Base-by-base conservation (phyloP, 306 rosid species). In the Purshia tridentata region DNA sequence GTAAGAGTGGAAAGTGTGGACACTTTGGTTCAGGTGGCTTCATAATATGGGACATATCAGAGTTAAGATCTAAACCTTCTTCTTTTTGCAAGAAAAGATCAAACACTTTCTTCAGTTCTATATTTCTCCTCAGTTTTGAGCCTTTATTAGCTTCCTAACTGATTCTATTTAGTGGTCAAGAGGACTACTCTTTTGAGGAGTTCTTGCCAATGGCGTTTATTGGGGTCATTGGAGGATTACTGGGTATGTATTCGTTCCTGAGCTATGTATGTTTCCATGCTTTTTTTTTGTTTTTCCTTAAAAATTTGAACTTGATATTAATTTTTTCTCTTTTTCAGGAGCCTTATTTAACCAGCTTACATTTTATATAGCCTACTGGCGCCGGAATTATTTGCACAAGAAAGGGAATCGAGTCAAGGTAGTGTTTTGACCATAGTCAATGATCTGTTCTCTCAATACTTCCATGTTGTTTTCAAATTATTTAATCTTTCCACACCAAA, bases 11-110 rank as follows among this genome's bases (percentile, higher is more conserved):
- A 61, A 91, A 83, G 35, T 94, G 97, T 81, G 99, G 99, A 56
- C 97, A 91, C 84, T 94, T 94, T 82, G 99, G 99, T 66, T 88
- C 96, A 2, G 99, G 99, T 42, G 99, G 99, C 80, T 91, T 94
- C 90, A 91, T 94, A 77, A 91, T 94, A 71, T 94, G 96, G 97
- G 99, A 94, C 83, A 53, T 83, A 76, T 94, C 97, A 65, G 97
- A 78, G 99, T 94, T 84, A 84, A 87, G 86, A 86, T 86, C 86
- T 65, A 70, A 81, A 78, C 76, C 80, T 67, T 67, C 9, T 63
- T 23, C 47, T 8, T 42, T 55, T 41, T 15, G 8, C 35, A 8
- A 16, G 48, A 22, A 58, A 83, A 86, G 82, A 85, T 86, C 87
- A 60, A 66, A 81, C 13, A 15, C n/a, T 39, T 9, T 50, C 61